Evolutionary conservation across 2,329 filamentous ascomycete species (phyloP), one percentile per base, ranked within the genome.

Genomic region (Lachnellula arida): DNA sequence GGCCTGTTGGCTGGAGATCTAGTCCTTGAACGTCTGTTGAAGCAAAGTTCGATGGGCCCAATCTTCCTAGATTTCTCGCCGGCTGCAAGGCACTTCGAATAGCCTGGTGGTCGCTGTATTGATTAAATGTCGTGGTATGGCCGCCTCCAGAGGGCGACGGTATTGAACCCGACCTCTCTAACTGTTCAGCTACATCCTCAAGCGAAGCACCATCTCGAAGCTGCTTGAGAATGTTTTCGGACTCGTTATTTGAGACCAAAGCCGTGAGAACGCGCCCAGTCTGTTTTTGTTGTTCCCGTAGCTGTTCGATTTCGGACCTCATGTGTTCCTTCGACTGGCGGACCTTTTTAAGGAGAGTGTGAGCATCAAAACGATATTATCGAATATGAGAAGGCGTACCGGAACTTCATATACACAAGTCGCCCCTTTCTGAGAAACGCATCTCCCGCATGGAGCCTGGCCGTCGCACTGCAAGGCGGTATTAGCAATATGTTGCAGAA

Each of bases 291-390:
- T 79, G 77, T 15, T 74, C 74, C 48, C 79, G 79, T 37, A 86
- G 70, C 25, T 70, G 71, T 52, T 86, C 83, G 57, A 86, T 82
- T 63, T 86, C 82, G 64, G 72, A 73, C 46, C 83, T 78, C 5
- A 86, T 75, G 51, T 78, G 77, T 58, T 85, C 82, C 59, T 86
- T 86, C 11, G 82, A 85, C 61, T 85, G 82, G 46, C 83, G 81
- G 5, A 47, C 44, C 44, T 47, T 22, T 32, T 32, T 4, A 11
- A 12, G 14, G 12, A 22, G 2, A 14, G 28, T 32, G 14, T 28
- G 7, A 28, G 25, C 22, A 22, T 28, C 4, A 6, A 11, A 15
- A 32, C 12, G 5, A 12, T 47, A 7, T 11, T 22, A 32, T 22
- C 14, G 9, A n/a, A 22, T 14, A 11, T 12, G 7, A n/a, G 22